Conservation (phyloP, 2,329 filamentous ascomycete species). For the Aspergillus thermomutatus region DNA sequence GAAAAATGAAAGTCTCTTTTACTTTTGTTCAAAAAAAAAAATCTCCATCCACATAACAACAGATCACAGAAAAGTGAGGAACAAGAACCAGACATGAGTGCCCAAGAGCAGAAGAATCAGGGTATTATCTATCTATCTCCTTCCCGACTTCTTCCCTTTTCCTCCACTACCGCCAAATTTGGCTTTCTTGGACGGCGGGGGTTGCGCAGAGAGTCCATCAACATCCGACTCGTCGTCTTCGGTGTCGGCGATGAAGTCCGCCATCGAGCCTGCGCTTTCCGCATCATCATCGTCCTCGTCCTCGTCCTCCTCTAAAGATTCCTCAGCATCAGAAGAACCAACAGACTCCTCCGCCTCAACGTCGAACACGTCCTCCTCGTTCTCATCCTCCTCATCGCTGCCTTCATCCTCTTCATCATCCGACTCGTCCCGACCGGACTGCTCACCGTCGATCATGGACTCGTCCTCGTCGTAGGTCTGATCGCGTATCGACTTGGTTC, state of each 20-base stretch:
- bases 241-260: constrained; percentile 47
- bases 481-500: constrained; percentile 36
- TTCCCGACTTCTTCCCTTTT: constrained; percentile 34
- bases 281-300: constrained; percentile 62
- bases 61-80: constrained; percentile 13
- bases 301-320: constrained; percentile 58
- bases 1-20: constrained; percentile 4
- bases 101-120: constrained; percentile 14
- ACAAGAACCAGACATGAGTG: constrained; percentile 11
- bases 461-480: constrained; percentile 42
- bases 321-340: constrained; percentile 42
- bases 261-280: constrained; percentile 53
- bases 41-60: not conserved
- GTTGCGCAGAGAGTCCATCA: constrained; percentile 18
- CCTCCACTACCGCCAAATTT: constrained; percentile 24
- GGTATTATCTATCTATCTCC: constrained; percentile 30
- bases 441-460: constrained; percentile 39
- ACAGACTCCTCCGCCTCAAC: constrained; percentile 44
- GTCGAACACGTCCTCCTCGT: constrained; percentile 41
- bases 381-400: constrained; percentile 51
- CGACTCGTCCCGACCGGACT: constrained; percentile 36
- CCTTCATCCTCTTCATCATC: constrained; percentile 54
- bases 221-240: constrained; percentile 42
- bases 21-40: not conserved
- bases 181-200: constrained; percentile 35